Evolutionary conservation across 2,329 filamentous ascomycete genomes (phyloP).

Genomic region (Parastagonospora avenae): DNA sequence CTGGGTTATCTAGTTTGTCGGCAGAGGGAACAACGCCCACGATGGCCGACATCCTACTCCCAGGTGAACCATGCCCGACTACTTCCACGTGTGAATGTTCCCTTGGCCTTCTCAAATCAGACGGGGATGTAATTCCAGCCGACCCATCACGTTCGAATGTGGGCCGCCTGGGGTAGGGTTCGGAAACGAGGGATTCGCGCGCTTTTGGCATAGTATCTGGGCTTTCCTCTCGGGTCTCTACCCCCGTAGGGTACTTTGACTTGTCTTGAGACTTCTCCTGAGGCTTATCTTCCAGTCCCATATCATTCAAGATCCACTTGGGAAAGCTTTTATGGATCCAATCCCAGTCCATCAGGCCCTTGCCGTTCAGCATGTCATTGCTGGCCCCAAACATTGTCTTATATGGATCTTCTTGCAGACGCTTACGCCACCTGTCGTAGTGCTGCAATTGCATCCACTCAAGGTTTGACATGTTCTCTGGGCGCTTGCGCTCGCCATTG

Average conservation of each 20-base stretch:
- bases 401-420: slow-evolving; percentile 50
- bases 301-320: slow-evolving; percentile 39
- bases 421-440: slow-evolving; percentile 34
- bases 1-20: too few species aligned
- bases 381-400: slow-evolving; percentile 51
- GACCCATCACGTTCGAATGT: slow-evolving; percentile 22
- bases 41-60: too few species aligned
- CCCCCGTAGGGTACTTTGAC: slow-evolving; percentile 20
- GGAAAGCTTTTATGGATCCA: slow-evolving; percentile 38
- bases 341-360: slow-evolving; percentile 36
- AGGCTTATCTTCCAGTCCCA: slow-evolving; percentile 14
- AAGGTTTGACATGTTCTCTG: slow-evolving; percentile 31
- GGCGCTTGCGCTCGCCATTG: slow-evolving; percentile 17
- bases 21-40: too few species aligned
- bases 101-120: slow-evolving; percentile 35
- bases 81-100: slow-evolving; percentile 16
- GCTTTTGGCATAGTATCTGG: background rate
- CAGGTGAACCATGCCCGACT: background rate
- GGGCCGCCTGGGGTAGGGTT: slow-evolving; percentile 18
- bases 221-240: slow-evolving; percentile 8
- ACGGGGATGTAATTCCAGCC: slow-evolving; percentile 36
- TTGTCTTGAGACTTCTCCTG: slow-evolving; percentile 1
- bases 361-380: slow-evolving; percentile 40
- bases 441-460: slow-evolving; percentile 39
- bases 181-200: slow-evolving; percentile 14